A percentile compares a stretch with the other conserved stretches of the same genome.
Evolutionary conservation across 106 monocot genomes (phyloP).

Genomic region (Platanthera zijinensis): DNA sequence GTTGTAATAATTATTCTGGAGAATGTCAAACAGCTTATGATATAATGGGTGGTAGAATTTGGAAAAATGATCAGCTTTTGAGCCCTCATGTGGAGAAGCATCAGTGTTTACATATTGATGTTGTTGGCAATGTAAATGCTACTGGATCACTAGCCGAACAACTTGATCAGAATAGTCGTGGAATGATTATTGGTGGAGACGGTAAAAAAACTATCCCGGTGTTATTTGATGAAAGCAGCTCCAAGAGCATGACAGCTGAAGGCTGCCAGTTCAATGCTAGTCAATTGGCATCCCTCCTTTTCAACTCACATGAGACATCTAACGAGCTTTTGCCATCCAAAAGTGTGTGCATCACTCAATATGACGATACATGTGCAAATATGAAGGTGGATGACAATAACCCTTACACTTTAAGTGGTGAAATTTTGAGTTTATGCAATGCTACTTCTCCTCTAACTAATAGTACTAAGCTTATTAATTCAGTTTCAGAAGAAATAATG

Average conservation of each 20-base stretch:
- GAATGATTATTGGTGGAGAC: slow-evolving; percentile 10
- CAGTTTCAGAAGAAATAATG: not conserved
- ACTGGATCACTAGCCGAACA: not conserved
- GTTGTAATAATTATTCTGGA: slow-evolving; percentile 6
- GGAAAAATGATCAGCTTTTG: not conserved
- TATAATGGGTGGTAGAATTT: not conserved
- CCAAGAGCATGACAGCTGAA: not conserved
- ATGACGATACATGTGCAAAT: slow-evolving; percentile 5
- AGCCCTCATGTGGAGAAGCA: slow-evolving; percentile 16
- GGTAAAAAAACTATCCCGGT: slow-evolving; percentile 13
- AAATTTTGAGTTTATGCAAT: slow-evolving; percentile 1
- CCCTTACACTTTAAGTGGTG: not conserved
- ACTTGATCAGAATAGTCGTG: slow-evolving; percentile 9
- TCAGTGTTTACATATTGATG: slow-evolving; percentile 5
- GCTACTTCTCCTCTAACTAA: not conserved
- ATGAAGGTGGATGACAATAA: slow-evolving; percentile 11
- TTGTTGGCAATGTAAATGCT: not conserved
- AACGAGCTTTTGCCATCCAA: not conserved
- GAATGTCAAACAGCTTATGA: slow-evolving; percentile 4
- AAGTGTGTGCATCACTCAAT: not conserved
- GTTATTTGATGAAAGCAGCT: slow-evolving; percentile 10
- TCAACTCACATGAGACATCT: not conserved
- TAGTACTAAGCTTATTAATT: not conserved
- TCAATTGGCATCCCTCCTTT: not conserved
- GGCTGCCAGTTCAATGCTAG: not conserved